Evolutionary conservation across 1,284 basidiomycete genomes (phyloP).

Genomic region (Sporisorium exsertum): DNA sequence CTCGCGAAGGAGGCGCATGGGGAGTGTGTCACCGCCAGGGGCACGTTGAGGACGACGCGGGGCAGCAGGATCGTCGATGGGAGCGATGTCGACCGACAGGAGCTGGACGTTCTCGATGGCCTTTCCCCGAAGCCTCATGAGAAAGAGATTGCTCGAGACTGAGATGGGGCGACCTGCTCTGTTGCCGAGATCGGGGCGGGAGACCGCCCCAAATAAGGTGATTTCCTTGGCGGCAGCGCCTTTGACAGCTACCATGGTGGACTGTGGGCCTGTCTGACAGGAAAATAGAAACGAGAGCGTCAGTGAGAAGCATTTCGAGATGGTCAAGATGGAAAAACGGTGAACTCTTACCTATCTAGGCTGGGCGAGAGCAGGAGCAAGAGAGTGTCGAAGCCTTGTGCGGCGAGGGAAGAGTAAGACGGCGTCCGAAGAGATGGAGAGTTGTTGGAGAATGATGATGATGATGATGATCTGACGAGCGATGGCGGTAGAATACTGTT

Average conservation of each 20-base stretch:
- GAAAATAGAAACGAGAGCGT: background rate
- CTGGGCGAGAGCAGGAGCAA: background rate
- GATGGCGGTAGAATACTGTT: background rate
- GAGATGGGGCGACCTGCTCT: slow-evolving; percentile 35
- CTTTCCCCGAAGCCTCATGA: background rate
- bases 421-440: too few relatives aligned
- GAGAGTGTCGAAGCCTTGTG: background rate
- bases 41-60: background rate
- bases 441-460: too few relatives aligned
- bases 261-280: background rate
- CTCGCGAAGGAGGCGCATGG: slow-evolving; percentile 20
- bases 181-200: slow-evolving; percentile 51
- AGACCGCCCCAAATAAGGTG: slow-evolving; percentile 30
- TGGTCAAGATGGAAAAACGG: background rate
- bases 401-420: background rate
- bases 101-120: slow-evolving; percentile 23
- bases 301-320: background rate
- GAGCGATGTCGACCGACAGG: slow-evolving; percentile 41
- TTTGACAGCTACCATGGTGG: slow-evolving; percentile 18
- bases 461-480: too few relatives aligned
- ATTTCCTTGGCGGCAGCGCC: slow-evolving; percentile 14
- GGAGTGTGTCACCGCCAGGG: slow-evolving; percentile 11
- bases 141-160: slow-evolving; percentile 40
- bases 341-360: background rate
- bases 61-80: slow-evolving; percentile 21